Evolutionary conservation across 2,329 filamentous ascomycete genomes (phyloP).

Genomic region (Lachnellula subtilissima): DNA sequence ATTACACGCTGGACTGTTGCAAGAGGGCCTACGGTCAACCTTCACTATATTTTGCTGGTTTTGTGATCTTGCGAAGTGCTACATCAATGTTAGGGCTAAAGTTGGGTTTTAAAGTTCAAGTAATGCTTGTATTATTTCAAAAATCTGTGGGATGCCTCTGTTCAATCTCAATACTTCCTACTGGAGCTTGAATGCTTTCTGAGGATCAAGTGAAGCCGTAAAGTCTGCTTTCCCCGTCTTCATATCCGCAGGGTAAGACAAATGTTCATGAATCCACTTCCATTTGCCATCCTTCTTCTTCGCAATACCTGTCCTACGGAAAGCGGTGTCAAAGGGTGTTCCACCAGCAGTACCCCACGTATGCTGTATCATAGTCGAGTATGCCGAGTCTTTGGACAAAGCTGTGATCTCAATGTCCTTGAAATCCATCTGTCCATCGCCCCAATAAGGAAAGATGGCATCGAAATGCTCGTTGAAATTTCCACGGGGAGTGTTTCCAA

Average conservation of each 20-base stretch:
- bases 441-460: constrained; percentile 1
- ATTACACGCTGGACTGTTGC: no score
- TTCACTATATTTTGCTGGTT: no score
- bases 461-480: constrained; percentile 2
- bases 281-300: constrained; percentile 3
- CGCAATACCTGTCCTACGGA: constrained; percentile 1
- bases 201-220: not conserved
- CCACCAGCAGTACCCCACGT: constrained; percentile 1
- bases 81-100: no score
- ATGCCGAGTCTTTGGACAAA: not conserved
- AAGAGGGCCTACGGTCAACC: no score
- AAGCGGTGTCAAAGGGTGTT: not conserved
- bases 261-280: constrained; percentile 4
- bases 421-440: constrained; percentile 1
- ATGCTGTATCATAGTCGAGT: constrained; percentile 2
- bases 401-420: constrained; percentile 1
- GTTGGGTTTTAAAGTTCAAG: no score
- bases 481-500: constrained; percentile 1
- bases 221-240: constrained; percentile 4
- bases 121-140: no score
- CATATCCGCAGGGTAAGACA: constrained; percentile 3
- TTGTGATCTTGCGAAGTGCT: no score
- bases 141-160: no score
- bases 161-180: no score
- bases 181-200: no score